These are phyloP conservation scores for Solanum dulcamara DNA, from an alignment of 257 asterid genomes.

Conservation along the genomic window DNA sequence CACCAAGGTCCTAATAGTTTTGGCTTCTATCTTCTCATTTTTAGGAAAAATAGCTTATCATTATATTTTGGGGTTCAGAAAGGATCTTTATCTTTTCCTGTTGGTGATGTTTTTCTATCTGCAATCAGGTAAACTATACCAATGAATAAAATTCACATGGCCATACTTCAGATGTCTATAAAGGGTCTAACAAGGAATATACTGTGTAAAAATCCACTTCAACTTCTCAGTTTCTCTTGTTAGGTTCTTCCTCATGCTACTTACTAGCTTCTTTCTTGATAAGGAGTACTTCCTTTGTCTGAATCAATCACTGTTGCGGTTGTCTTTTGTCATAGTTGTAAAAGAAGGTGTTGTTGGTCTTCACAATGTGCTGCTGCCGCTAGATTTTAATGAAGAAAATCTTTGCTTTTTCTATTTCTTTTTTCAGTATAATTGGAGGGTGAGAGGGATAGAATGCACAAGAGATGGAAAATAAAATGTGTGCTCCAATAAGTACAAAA, in stretches of 20 bases:
- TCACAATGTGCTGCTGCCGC: neutral
- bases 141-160: neutral
- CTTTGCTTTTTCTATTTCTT: neutral
- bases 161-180: neutral
- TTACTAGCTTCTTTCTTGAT: neutral
- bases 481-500: neutral
- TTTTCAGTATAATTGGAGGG: neutral
- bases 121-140: neutral
- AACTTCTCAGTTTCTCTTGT: neutral
- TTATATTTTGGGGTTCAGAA: neutral
- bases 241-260: neutral
- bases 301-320: neutral
- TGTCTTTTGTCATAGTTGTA: neutral
- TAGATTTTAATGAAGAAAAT: neutral
- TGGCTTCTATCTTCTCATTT: neutral
- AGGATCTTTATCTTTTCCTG: neutral
- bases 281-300: neutral
- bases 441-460: neutral
- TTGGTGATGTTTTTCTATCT: neutral
- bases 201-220: neutral
- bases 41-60: neutral
- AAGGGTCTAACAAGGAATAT: neutral
- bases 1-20: neutral
- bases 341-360: neutral
- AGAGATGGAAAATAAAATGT: neutral